Evolutionary conservation across 2,329 filamentous ascomycete genomes (phyloP).

Genomic region (Neurospora crassa): DNA sequence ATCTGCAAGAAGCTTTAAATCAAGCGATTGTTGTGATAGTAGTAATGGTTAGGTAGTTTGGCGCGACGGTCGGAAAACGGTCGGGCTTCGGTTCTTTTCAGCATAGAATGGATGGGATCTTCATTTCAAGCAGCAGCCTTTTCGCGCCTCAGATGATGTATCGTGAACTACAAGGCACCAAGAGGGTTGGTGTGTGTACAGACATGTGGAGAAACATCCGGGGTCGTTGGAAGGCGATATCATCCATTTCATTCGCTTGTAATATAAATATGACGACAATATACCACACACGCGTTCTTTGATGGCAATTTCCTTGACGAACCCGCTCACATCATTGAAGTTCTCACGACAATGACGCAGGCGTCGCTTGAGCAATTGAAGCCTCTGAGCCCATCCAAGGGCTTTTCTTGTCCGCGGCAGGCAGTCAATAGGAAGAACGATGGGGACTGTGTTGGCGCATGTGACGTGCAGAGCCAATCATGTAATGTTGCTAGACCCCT

Average conservation of each 20-base stretch:
- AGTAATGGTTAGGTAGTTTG: constrained; percentile 13
- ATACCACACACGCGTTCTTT: neutral
- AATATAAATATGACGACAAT: neutral
- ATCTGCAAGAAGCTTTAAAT: constrained; percentile 83
- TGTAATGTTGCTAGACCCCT: neutral
- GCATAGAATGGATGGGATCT: constrained; percentile 20
- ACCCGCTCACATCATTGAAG: neutral
- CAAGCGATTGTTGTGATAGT: constrained; percentile 9
- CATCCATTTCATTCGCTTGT: neutral
- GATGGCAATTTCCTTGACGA: neutral
- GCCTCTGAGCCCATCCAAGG: neutral
- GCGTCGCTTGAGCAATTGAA: neutral
- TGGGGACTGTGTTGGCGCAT: neutral
- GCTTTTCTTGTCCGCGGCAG: neutral
- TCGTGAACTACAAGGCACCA: neutral
- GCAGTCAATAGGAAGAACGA: neutral
- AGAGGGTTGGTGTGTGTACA: neutral
- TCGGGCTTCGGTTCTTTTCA: constrained; percentile 16
- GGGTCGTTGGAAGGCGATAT: neutral
- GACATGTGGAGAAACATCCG: neutral
- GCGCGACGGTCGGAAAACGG: constrained; percentile 13
- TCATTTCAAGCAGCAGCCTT: neutral
- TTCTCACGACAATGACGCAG: neutral
- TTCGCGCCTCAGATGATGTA: neutral
- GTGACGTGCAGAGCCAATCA: neutral